Percentiles rank a stretch among this genome's conserved stretches.
Evolutionary conservation across 2,329 filamentous ascomycete genomes (phyloP).

Genomic region (Fusarium abutilonis): DNA sequence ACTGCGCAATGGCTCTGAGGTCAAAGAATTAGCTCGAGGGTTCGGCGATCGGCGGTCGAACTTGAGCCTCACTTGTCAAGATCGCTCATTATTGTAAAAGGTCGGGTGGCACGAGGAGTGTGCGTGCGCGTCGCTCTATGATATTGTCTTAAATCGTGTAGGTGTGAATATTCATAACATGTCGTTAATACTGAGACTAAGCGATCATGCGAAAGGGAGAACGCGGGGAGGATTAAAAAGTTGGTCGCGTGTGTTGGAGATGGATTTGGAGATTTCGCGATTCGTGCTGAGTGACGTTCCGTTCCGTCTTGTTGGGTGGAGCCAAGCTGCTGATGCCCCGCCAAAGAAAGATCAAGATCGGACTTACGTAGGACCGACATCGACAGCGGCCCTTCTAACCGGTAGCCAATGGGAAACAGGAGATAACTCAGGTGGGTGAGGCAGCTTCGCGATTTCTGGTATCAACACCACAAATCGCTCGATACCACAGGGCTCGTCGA

Average conservation of each 20-base stretch:
- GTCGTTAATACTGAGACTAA: constrained; percentile 19
- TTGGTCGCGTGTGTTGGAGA: constrained; percentile 21
- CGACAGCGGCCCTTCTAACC: constrained; percentile 14
- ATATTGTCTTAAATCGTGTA: constrained; percentile 15
- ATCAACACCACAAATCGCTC: constrained; percentile 45
- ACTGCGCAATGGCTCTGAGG: constrained; percentile 86
- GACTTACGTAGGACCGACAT: constrained; percentile 28
- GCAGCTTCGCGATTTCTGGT: constrained; percentile 38
- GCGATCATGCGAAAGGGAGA: constrained; percentile 2
- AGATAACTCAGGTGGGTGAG: constrained; percentile 35
- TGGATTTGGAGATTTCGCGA: constrained; percentile 35
- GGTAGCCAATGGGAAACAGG: constrained; percentile 40
- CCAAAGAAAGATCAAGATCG: constrained; percentile 7
- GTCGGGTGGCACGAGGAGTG: constrained; percentile 38
- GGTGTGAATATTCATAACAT: constrained; percentile 41
- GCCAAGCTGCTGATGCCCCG: constrained; percentile 15
- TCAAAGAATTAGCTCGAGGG: constrained; percentile 20
- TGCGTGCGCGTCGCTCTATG: constrained; percentile 35
- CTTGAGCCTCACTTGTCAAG: constrained; percentile 77
- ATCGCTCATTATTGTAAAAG: constrained; percentile 77
- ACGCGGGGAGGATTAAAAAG: constrained; percentile 8
- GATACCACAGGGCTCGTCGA: constrained; percentile 40
- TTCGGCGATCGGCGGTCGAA: constrained; percentile 11
- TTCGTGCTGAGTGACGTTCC: constrained; percentile 24
- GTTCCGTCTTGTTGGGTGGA: constrained; percentile 15